A percentile compares a stretch with the other conserved stretches of the same genome.
phyloP scores from a whole-genome alignment of 352 stramenopile genomes.

The Globisporangium acanthophoron region DNA sequence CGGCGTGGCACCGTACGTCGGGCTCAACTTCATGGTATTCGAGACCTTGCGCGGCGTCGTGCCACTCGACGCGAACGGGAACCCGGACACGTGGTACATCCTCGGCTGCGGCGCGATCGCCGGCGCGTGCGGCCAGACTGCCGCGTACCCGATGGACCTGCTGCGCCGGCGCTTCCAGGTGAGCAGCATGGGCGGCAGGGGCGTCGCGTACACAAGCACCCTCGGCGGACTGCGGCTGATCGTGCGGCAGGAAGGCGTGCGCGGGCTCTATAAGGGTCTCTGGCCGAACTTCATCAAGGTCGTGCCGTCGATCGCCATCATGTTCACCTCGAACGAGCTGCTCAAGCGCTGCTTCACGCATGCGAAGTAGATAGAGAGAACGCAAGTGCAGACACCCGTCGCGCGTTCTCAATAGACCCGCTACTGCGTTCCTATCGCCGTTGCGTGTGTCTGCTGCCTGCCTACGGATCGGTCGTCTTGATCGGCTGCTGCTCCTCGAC shows the following conservation, averaged over 20 bases:
- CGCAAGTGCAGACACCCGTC: neutral
- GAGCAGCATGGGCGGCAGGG: conserved; percentile 28
- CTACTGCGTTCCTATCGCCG: neutral
- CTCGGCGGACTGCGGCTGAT: conserved; percentile 42
- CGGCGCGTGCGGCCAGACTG: conserved; percentile 64
- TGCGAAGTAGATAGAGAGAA: conserved; percentile 10
- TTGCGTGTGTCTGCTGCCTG: neutral
- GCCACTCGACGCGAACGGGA: conserved; percentile 33
- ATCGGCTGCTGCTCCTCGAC: conserved; percentile 17
- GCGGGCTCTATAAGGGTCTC: conserved; percentile 62
- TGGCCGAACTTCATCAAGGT: conserved; percentile 74
- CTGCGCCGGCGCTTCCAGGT: conserved; percentile 70
- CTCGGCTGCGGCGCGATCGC: conserved; percentile 56
- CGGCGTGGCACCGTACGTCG: conserved; percentile 69
- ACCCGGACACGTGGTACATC: conserved; percentile 50
- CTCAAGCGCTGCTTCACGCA: conserved; percentile 33
- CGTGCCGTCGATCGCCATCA: conserved; percentile 74
- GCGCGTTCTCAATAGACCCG: neutral
- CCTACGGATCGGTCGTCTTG: neutral
- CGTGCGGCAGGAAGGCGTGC: conserved; percentile 43
- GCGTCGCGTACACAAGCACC: conserved; percentile 41
- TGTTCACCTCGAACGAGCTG: conserved; percentile 77
- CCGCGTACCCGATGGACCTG: conserved; percentile 74
- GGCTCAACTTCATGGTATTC: conserved; percentile 77
- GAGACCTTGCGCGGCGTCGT: conserved; percentile 46